Evolutionary conservation across 1,284 basidiomycete genomes (phyloP), one percentile per base, ranked within the genome.

Genomic region (Trametes versicolor): DNA sequence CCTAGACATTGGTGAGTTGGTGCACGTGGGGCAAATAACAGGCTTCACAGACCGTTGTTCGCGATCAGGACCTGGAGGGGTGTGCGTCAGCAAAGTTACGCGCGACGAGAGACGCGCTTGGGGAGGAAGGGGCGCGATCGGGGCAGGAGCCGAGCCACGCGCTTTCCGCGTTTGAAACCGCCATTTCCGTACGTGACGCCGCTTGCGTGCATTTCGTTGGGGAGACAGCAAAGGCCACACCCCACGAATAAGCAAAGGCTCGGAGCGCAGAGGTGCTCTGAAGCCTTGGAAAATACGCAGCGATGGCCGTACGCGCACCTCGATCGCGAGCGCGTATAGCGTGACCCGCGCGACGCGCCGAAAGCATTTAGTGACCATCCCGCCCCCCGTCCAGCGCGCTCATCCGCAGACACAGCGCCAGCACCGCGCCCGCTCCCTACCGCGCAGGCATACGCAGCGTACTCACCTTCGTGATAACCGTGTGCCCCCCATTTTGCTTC

Each of bases 381-480:
- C 21, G 41, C 45, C 43, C 47, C 45, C 43, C 47, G 27, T 7
- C 47, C 48, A 25, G 55, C 43, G n/a, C 55, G 36, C 48, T 32
- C 47, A 41, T 58, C 36, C 47, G 47, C 47, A 58, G 17, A 29
- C 32, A 17, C 15, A 32, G 21, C 45, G 21, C 27, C 43, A 34
- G 45, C 25, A 8, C 8, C n/a, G 4, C 39, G 6, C 2, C 37
- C n/a, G 7, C 25, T 2, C 43, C 41, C 27, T 10, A 13, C 32
- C 51, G 9, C 43, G 4, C 15, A 13, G 39, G 32, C 10, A 23
- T 17, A 54, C 12, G 27, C 13, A 29, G 32, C 19, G 50, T 19
- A 56, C 74, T 63, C 68, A 98, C 97, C 85, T 99, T 99, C 67
- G 96, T 98, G 79, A 99, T 99, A 68, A 99, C 97, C 39, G 97